Conservation (phyloP, 352 stramenopile species). For the Phytophthora citrophthora region DNA sequence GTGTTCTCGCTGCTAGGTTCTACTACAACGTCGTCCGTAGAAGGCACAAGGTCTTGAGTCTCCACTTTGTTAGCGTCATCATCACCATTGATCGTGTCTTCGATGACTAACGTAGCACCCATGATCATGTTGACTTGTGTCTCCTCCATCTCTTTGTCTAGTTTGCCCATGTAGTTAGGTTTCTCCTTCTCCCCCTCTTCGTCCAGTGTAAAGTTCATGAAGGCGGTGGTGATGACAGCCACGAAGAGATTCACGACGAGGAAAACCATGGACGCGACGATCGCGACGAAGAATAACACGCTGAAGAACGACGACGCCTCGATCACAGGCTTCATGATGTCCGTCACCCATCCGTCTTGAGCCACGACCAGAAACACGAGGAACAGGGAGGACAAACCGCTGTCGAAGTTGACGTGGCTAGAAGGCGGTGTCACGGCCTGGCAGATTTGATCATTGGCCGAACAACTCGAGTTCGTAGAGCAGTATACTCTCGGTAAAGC, state of each 20-base stretch:
- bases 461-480: slow-evolving; percentile 48
- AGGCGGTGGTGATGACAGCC: slow-evolving; percentile 82
- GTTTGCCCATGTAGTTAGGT: slow-evolving; percentile 57
- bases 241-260: slow-evolving; percentile 87
- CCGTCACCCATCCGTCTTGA: slow-evolving; percentile 76
- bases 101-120: slow-evolving; percentile 78
- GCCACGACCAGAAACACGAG: slow-evolving; percentile 83
- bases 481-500: slow-evolving; percentile 64
- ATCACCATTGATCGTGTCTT: slow-evolving; percentile 37
- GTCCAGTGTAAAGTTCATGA: slow-evolving; percentile 84
- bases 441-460: slow-evolving; percentile 45
- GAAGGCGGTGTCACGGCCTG: slow-evolving; percentile 39
- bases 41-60: too few species aligned
- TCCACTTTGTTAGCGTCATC: not conserved
- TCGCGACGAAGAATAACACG: slow-evolving; percentile 71
- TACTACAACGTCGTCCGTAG: not conserved
- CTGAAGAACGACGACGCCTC: slow-evolving; percentile 63
- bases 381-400: slow-evolving; percentile 68
- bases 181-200: slow-evolving; percentile 44
- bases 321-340: slow-evolving; percentile 83
- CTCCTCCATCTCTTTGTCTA: slow-evolving; percentile 64
- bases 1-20: not conserved
- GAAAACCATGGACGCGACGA: slow-evolving; percentile 81
- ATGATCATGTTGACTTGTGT: slow-evolving; percentile 86
- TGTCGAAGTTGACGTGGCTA: slow-evolving; percentile 75